Percentiles rank a stretch among this genome's conserved stretches.
phyloP scores from a whole-genome alignment of 1,284 basidiomycete genomes.

The Pyrrhoderma lamaoense region DNA sequence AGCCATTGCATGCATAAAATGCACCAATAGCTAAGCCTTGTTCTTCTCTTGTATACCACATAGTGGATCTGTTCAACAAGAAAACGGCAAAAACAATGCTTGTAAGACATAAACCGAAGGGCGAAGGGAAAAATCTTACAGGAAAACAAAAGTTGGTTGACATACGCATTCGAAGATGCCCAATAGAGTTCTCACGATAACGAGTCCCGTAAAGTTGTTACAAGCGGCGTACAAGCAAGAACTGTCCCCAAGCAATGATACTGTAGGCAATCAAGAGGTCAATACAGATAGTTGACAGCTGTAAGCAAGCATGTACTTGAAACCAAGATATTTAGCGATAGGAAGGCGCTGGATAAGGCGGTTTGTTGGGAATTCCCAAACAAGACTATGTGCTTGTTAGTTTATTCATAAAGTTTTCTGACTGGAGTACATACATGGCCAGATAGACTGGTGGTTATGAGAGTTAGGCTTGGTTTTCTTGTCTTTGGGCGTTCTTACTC shows the following conservation, averaged over 20 bases:
- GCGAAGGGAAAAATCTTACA: conserved; percentile 18
- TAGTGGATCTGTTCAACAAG: conserved; percentile 33
- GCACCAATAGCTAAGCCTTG: conserved; percentile 43
- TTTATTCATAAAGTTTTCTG: background rate
- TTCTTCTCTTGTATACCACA: conserved; percentile 47
- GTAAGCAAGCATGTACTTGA: conserved; percentile 30
- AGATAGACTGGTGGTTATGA: background rate
- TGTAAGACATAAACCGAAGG: background rate
- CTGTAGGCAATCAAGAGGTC: conserved; percentile 21
- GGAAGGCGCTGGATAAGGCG: conserved; percentile 41
- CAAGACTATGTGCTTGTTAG: conserved; percentile 26
- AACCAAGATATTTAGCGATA: conserved; percentile 40
- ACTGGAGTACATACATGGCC: background rate
- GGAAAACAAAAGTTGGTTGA: conserved; percentile 40
- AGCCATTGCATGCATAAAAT: conserved; percentile 47
- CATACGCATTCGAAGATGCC: conserved; percentile 46
- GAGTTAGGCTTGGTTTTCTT: no score
- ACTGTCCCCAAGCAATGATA: conserved; percentile 42
- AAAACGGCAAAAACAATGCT: no score
- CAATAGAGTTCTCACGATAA: conserved; percentile 39
- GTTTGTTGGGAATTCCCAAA: conserved; percentile 46
- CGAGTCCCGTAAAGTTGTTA: conserved; percentile 38
- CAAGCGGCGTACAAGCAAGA: conserved; percentile 41
- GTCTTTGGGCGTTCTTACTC: no score
- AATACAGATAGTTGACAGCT: background rate